Evolutionary conservation across 1,284 basidiomycete genomes (phyloP).

Genomic region (Hymenochaete sp.): DNA sequence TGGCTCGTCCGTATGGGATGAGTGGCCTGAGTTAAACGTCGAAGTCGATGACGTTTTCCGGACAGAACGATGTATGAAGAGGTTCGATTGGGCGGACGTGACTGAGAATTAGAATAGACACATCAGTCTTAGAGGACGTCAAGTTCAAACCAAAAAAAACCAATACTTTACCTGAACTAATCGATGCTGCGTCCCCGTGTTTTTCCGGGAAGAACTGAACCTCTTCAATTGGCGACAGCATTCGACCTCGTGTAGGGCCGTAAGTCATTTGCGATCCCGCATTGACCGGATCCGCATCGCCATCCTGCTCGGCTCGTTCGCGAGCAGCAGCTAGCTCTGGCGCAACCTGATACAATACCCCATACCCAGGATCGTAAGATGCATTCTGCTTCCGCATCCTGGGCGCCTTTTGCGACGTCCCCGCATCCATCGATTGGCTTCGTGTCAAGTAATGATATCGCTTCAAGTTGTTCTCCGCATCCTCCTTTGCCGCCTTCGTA

Average conservation of each 20-base stretch:
- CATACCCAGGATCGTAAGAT: constrained; percentile 4
- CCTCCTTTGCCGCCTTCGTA: not conserved
- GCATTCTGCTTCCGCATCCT: constrained; percentile 10
- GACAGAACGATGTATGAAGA: constrained; percentile 18
- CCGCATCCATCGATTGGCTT: constrained; percentile 15
- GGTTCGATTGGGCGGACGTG: constrained; percentile 15
- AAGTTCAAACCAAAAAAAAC: not conserved
- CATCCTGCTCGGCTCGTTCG: no score
- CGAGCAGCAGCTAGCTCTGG: not conserved
- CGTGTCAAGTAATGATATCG: constrained; percentile 17
- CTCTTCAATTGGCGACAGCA: constrained; percentile 17
- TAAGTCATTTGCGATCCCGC: not conserved
- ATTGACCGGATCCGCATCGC: no score
- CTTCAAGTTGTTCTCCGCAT: not conserved
- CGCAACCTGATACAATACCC: not conserved
- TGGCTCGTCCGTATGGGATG: constrained; percentile 12
- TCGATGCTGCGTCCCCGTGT: constrained; percentile 15
- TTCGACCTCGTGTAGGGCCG: not conserved
- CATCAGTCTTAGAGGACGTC: constrained; percentile 4
- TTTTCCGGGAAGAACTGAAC: constrained; percentile 9
- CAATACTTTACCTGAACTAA: constrained; percentile 13
- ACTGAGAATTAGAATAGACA: not conserved
- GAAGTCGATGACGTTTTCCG: constrained; percentile 14
- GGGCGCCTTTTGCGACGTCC: constrained; percentile 1
- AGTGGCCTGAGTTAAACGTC: constrained; percentile 15